Evolutionary conservation across 2,329 filamentous ascomycete genomes (phyloP), one percentile per base, ranked within the genome.

Genomic region (Zymoseptoria brevis): DNA sequence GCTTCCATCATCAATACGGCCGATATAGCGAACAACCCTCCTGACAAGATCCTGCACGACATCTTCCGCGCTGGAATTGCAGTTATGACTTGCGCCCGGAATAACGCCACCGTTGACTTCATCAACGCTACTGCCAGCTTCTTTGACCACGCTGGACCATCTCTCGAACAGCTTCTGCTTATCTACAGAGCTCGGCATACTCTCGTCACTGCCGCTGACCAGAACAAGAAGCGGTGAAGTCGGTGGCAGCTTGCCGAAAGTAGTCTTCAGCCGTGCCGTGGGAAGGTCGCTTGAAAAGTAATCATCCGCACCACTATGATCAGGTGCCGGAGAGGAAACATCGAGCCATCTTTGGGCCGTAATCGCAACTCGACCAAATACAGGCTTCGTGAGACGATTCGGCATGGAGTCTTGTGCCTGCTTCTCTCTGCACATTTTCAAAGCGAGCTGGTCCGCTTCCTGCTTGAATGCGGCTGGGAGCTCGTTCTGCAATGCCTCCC

Each of bases 221-320:
- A 91, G 69, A 19, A 89, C 83, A 63, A 88, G 75, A 0, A 90
- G 73, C 1, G 84, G 82, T n/a, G 74, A 75, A 11, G 58, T 66
- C 7, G 62, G 59, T 56, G 82, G 75, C 57, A 90, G 76, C 54
- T 75, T 76, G 3, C 85, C 81, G 81, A 93, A 96, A n/a, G 86
- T 87, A 13, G 71, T 71, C 22, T 73, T 69, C 6, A 91, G 76
- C 19, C 79, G 77, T 30, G 82, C 77, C 50, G 83, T 80, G 0
- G 77, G 73, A n/a, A 94, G 75, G 69, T 94, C 88, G 2, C 84
- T 86, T n/a, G 88, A 92, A 75, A 96, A 96, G 69, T 88, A 90
- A 71, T 96, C 92, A 71, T 96, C 92, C 60, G 89, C 87, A 8
- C 87, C 88, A 4, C 84, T 79, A 55, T 77, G 73, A 53, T 78